Evolutionary conservation across 768 basidiomycete species (phyloP).

Genomic region (Thelephora aurantiotincta): DNA sequence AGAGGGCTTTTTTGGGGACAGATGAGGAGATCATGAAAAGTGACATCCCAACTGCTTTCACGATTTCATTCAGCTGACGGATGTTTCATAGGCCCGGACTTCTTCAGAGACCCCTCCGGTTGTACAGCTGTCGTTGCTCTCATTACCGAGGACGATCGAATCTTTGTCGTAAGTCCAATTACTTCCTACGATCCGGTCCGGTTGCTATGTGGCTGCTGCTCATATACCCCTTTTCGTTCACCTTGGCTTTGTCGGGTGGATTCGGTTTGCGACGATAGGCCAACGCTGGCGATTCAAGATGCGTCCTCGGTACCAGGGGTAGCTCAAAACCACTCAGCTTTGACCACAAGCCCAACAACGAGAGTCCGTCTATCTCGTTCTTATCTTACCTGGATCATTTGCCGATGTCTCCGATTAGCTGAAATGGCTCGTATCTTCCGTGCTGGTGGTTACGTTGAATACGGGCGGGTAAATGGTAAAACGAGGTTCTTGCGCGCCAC

Average conservation of each 20-base stretch:
- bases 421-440: conserved; percentile 78
- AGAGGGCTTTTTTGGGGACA: conserved; percentile 81
- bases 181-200: neutral
- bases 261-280: conserved; percentile 37
- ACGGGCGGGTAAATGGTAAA: conserved; percentile 88
- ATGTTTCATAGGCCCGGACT: conserved; percentile 52
- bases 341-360: conserved; percentile 92
- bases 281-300: conserved; percentile 93
- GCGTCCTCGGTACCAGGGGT: conserved; percentile 76
- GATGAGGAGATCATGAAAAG: conserved; percentile 88
- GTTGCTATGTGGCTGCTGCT: neutral
- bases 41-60: conserved; percentile 20
- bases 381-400: conserved; percentile 5
- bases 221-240: neutral
- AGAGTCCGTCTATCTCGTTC: conserved; percentile 32
- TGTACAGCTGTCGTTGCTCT: conserved; percentile 90
- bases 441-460: conserved; percentile 94
- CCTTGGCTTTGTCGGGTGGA: neutral
- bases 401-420: conserved; percentile 24
- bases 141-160: conserved; percentile 61
- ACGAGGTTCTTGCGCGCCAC: neutral
- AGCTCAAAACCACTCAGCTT: conserved; percentile 79
- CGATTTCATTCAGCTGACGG: neutral
- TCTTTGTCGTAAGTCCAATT: conserved; percentile 53
- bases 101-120: conserved; percentile 85